phyloP scores from a whole-genome alignment of 2,329 filamentous ascomycete genomes.

The Talaromyces sp. region DNA sequence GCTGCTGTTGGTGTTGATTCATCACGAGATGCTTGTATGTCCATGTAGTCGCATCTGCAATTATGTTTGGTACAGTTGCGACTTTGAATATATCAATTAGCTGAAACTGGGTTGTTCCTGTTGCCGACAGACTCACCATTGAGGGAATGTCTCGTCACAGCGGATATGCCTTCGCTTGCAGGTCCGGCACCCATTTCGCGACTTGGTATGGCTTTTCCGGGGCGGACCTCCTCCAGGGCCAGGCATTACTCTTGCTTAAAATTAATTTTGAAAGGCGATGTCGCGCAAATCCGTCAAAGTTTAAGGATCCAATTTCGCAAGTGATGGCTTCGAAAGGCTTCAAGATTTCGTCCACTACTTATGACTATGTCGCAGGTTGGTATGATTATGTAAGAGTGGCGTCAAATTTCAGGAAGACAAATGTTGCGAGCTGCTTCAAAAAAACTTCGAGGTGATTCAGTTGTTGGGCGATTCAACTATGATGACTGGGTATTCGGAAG shows the following conservation, averaged over 20 bases:
- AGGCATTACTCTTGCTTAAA: conserved; percentile 59
- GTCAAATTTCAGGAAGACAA: too few species aligned
- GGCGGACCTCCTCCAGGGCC: conserved; percentile 93
- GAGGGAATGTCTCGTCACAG: conserved; percentile 95
- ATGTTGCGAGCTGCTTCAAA: background rate
- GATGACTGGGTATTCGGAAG: background rate
- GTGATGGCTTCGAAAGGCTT: background rate
- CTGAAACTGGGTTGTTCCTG: background rate
- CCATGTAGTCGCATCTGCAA: conserved; percentile 96
- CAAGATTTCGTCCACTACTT: background rate
- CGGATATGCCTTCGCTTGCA: conserved; percentile 97
- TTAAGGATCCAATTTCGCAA: background rate
- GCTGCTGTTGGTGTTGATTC: conserved; percentile 45
- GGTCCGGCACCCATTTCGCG: conserved; percentile 94
- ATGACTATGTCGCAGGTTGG: background rate
- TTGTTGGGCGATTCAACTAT: background rate
- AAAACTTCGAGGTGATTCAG: background rate
- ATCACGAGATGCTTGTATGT: conserved; percentile 64
- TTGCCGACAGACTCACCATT: conserved; percentile 62
- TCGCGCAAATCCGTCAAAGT: background rate
- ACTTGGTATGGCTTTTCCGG: conserved; percentile 92
- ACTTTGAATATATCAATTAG: conserved; percentile 46
- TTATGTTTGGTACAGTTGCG: conserved; percentile 99
- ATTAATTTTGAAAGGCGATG: background rate
- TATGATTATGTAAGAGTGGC: background rate